Conservation (phyloP, 768 basidiomycete genomes). For the Hygrophorus russula region DNA sequence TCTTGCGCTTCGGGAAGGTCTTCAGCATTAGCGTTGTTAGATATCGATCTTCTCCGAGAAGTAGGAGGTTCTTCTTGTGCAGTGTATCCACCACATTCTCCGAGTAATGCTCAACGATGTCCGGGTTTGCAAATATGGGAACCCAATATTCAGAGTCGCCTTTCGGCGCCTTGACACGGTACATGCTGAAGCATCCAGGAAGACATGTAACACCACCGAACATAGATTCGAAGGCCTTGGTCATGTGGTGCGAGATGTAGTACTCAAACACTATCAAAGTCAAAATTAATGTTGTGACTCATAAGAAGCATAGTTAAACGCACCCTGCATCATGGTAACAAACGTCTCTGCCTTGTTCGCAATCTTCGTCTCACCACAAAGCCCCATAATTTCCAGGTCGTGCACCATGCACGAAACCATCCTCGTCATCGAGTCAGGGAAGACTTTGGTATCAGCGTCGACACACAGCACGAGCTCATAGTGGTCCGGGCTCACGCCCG, state of each 20-base stretch:
- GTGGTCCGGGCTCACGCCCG: slow-evolving; percentile 90
- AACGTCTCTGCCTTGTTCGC: slow-evolving; percentile 98
- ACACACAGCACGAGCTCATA: slow-evolving; percentile 95
- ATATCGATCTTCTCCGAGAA: slow-evolving; percentile 99
- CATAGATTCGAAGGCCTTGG: slow-evolving; percentile 99
- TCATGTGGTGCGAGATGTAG: slow-evolving; percentile 98
- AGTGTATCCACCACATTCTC: slow-evolving; percentile 99
- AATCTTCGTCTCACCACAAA: slow-evolving; percentile 99
- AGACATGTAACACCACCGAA: slow-evolving; percentile 99
- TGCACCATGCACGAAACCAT: slow-evolving; percentile 97
- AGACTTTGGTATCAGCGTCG: slow-evolving; percentile 97
- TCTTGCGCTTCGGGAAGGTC: slow-evolving; percentile 99
- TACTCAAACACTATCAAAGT: slow-evolving; percentile 83
- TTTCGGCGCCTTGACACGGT: slow-evolving; percentile 99
- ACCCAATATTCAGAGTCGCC: slow-evolving; percentile 96
- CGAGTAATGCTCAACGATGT: slow-evolving; percentile 97
- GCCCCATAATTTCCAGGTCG: slow-evolving; percentile 96
- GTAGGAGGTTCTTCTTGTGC: slow-evolving; percentile 97
- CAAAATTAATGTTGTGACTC: slow-evolving; percentile 4
- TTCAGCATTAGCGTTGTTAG: slow-evolving; percentile 95
- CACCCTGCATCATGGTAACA: slow-evolving; percentile 99
- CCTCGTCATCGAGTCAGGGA: slow-evolving; percentile 93
- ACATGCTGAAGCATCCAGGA: slow-evolving; percentile 99
- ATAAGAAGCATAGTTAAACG: slow-evolving; percentile 16
- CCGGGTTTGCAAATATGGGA: slow-evolving; percentile 95